phyloP scores from a whole-genome alignment of 2,329 filamentous ascomycete species.

The Scytalidium sp. region DNA sequence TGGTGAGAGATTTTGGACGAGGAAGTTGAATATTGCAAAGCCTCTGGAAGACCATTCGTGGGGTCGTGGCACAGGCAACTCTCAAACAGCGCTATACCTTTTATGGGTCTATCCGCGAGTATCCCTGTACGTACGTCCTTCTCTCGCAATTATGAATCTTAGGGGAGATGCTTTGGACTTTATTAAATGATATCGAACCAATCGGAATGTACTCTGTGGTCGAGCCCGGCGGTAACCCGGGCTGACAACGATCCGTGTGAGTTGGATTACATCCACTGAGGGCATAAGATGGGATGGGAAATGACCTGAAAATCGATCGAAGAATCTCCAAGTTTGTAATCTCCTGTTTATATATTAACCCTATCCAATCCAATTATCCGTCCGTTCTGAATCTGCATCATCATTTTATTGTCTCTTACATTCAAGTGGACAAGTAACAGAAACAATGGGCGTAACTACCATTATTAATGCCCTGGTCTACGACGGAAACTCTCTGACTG shows the following conservation, averaged over 20 bases:
- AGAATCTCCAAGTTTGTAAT: no score
- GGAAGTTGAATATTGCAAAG: background rate
- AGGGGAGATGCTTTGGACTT: no score
- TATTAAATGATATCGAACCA: no score
- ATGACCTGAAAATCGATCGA: no score
- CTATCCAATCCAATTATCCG: no score
- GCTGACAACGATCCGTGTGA: no score
- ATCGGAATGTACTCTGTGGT: no score
- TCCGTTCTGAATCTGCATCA: background rate
- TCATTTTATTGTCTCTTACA: background rate
- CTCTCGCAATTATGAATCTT: background rate
- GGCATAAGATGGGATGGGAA: no score
- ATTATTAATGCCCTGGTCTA: conserved; percentile 9
- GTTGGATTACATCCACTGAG: no score
- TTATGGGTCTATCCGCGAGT: conserved; percentile 25
- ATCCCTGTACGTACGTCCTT: conserved; percentile 2
- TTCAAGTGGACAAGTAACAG: background rate
- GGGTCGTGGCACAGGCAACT: no score
- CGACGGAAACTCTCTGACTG: conserved; percentile 2
- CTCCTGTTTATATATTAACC: no score
- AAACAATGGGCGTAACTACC: background rate
- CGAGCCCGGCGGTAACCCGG: no score
- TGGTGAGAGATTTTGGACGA: conserved; percentile 5
- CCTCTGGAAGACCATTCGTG: background rate
- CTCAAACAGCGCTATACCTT: conserved; percentile 14